phyloP scores from a whole-genome alignment of 495 filamentous ascomycete species.

The Xylaria grammica region DNA sequence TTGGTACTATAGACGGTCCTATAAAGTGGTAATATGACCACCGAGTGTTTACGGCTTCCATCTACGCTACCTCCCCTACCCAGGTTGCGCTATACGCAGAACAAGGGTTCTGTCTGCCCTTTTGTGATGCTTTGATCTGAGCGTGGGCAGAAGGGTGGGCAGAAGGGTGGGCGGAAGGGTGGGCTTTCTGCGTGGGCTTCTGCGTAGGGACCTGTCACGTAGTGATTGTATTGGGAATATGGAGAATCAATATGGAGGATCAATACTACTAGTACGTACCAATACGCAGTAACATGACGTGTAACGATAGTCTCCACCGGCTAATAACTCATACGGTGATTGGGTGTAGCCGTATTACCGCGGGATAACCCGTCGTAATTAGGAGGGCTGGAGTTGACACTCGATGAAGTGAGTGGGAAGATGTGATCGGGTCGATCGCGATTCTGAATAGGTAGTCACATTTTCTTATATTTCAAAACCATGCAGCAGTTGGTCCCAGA shows the following conservation, averaged over 20 bases:
- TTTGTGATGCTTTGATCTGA: constrained; percentile 9
- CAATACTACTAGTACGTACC: too few species aligned
- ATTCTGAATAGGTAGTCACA: background rate
- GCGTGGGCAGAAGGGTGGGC: too few species aligned
- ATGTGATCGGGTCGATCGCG: background rate
- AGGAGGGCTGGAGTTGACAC: background rate
- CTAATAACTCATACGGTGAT: constrained; percentile 3
- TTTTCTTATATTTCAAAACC: background rate
- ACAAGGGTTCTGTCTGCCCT: constrained; percentile 12
- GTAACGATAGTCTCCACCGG: background rate
- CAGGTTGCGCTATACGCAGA: too few species aligned
- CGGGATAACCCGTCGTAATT: constrained; percentile 10
- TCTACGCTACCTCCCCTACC: too few species aligned
- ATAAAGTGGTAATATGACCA: constrained; percentile 4
- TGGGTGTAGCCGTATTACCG: constrained; percentile 7
- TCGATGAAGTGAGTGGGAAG: background rate
- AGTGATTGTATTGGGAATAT: background rate
- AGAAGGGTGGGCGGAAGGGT: too few species aligned
- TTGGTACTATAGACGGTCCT: too few species aligned
- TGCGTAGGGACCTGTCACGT: background rate
- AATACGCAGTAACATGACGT: background rate
- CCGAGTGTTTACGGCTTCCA: too few species aligned
- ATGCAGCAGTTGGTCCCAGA: too few species aligned
- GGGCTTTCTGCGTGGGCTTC: too few species aligned
- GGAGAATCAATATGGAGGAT: too few species aligned